phyloP scores from a whole-genome alignment of 1,139 yeast genomes.

The Magnusiomyces fungicola region DNA sequence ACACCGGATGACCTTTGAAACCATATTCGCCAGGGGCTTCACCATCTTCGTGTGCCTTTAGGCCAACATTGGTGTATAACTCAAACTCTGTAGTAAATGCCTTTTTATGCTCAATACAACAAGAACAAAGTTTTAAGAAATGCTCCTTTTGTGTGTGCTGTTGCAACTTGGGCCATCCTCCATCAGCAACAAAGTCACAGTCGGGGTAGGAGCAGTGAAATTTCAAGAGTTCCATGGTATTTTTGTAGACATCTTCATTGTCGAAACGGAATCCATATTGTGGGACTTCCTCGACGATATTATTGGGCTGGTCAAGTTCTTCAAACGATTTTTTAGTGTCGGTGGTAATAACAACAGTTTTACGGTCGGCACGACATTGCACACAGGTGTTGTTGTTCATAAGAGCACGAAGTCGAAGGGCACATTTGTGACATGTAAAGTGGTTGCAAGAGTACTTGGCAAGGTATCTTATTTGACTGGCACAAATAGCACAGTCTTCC shows the following conservation, averaged over 20 bases:
- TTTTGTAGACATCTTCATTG: slow-evolving; percentile 30
- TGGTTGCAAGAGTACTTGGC: slow-evolving; percentile 83
- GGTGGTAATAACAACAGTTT: slow-evolving; percentile 52
- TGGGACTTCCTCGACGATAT: slow-evolving; percentile 19
- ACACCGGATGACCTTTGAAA: slow-evolving; percentile 82
- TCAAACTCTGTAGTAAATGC: slow-evolving; percentile 69
- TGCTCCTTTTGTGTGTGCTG: slow-evolving; percentile 62
- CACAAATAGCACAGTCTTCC: slow-evolving; percentile 74
- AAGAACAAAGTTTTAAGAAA: slow-evolving; percentile 54
- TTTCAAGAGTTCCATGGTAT: slow-evolving; percentile 46
- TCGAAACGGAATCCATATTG: slow-evolving; percentile 32
- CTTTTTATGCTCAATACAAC: slow-evolving; percentile 69
- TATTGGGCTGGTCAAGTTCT: slow-evolving; percentile 29
- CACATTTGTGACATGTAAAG: slow-evolving; percentile 73
- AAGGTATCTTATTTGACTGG: slow-evolving; percentile 54
- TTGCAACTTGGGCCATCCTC: slow-evolving; percentile 46
- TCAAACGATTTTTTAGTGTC: slow-evolving; percentile 38
- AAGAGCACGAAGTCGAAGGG: slow-evolving; percentile 74
- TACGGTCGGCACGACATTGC: slow-evolving; percentile 66
- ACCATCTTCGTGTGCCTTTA: slow-evolving; percentile 53
- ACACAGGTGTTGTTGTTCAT: slow-evolving; percentile 70
- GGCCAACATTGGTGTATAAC: slow-evolving; percentile 52
- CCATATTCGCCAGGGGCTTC: slow-evolving; percentile 61
- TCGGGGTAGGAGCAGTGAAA: slow-evolving; percentile 47
- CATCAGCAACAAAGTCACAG: slow-evolving; percentile 38